phyloP scores from a whole-genome alignment of 257 asterid species.

The Scutellaria barbata region DNA sequence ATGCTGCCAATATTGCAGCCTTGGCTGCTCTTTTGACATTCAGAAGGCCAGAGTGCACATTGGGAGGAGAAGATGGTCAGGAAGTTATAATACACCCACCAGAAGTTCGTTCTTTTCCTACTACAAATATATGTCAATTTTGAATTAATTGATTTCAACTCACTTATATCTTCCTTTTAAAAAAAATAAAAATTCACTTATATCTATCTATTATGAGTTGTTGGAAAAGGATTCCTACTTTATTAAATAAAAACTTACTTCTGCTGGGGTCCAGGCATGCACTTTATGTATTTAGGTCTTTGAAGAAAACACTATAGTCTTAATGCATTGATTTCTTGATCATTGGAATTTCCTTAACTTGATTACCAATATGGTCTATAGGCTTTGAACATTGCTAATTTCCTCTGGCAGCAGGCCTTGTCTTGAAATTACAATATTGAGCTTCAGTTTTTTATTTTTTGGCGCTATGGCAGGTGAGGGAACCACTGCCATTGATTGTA shows the following conservation, averaged over 20 bases:
- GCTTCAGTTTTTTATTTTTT: conserved; percentile 26
- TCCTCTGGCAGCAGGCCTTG: conserved; percentile 3
- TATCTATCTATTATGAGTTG: conserved; percentile 9
- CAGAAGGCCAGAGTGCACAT: conserved; percentile 89
- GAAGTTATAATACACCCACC: conserved; percentile 80
- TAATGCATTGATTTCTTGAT: conserved; percentile 21
- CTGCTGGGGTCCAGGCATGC: conserved; percentile 16
- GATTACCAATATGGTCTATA: neutral
- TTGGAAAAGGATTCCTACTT: conserved; percentile 16
- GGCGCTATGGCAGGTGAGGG: conserved; percentile 72
- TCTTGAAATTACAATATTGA: conserved; percentile 21
- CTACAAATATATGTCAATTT: conserved; percentile 2
- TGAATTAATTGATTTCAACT: conserved; percentile 4
- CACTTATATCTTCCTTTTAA: neutral
- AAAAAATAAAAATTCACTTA: neutral
- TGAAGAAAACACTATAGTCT: neutral
- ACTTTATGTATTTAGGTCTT: conserved; percentile 13
- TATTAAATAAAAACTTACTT: neutral
- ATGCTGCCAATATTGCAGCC: conserved; percentile 96
- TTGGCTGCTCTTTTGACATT: conserved; percentile 90
- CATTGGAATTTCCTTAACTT: conserved; percentile 2
- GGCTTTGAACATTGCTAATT: conserved; percentile 19
- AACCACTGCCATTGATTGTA: conserved; percentile 87
- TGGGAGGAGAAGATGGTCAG: conserved; percentile 86
- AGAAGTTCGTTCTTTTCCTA: conserved; percentile 61